phyloP scores from a whole-genome alignment of 2,329 filamentous ascomycete genomes.

The Coniochaeta sp. region DNA sequence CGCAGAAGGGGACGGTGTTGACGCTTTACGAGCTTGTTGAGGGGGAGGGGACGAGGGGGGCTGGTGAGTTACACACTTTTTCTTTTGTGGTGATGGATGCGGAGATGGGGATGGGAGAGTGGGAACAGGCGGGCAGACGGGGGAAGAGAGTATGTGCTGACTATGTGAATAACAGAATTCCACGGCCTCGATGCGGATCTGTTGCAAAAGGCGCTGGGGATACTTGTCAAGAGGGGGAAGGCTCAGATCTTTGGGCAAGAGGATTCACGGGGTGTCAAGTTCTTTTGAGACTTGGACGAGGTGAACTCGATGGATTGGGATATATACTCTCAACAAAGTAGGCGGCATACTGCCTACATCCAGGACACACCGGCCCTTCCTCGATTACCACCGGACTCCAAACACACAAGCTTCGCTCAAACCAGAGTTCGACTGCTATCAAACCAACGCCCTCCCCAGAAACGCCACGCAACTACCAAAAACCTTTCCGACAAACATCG shows the following conservation, averaged over 20 bases:
- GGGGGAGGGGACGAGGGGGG: constrained; percentile 69
- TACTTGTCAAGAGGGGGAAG: constrained; percentile 83
- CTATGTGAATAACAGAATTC: constrained; percentile 54
- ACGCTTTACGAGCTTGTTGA: constrained; percentile 89
- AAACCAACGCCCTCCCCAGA: too few relatives aligned
- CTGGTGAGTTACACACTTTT: constrained; percentile 57
- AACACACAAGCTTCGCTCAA: too few relatives aligned
- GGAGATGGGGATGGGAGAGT: too few relatives aligned
- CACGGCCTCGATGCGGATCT: constrained; percentile 82
- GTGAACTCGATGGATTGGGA: background rate
- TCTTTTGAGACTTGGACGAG: constrained; percentile 57
- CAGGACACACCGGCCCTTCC: too few relatives aligned
- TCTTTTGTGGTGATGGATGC: too few relatives aligned
- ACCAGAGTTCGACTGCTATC: too few relatives aligned
- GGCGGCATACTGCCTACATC: too few relatives aligned
- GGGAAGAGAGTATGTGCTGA: background rate
- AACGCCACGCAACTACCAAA: background rate
- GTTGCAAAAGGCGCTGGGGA: constrained; percentile 68
- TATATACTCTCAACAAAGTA: too few relatives aligned
- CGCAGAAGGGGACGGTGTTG: constrained; percentile 79
- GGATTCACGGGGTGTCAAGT: constrained; percentile 88
- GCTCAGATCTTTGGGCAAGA: constrained; percentile 90
- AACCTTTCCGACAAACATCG: background rate
- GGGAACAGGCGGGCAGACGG: constrained; percentile 16
- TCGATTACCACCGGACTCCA: too few relatives aligned